A percentile compares a stretch with the other conserved stretches of the same genome.
These are phyloP conservation scores for Calonectria pseudoreteaudii DNA, from an alignment of 2,329 filamentous ascomycete genomes.

Conservation along the genomic window DNA sequence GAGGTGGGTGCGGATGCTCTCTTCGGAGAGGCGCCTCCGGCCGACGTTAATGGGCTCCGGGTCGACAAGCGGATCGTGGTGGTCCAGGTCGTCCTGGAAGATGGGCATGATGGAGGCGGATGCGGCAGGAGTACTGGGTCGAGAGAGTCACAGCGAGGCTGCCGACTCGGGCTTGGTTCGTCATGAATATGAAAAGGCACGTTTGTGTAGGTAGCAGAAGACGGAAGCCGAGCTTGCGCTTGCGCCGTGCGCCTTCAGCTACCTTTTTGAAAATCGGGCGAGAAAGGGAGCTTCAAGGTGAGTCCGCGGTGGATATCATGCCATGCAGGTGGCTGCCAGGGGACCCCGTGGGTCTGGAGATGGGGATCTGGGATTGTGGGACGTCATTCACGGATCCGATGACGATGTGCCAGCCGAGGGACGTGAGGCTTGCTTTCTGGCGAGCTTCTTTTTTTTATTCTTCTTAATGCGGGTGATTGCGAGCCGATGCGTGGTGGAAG, in stretches of 20 bases:
- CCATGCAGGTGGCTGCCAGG: slow-evolving; percentile 35
- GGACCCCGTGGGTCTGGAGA: slow-evolving; percentile 37
- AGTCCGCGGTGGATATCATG: slow-evolving; percentile 39
- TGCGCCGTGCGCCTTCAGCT: slow-evolving; percentile 19
- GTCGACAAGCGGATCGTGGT: slow-evolving; percentile 43
- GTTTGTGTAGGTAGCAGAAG: slow-evolving; percentile 14
- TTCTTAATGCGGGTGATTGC: background rate
- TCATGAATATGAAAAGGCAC: slow-evolving; percentile 36
- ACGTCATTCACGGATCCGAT: slow-evolving; percentile 45
- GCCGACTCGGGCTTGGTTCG: slow-evolving; percentile 20
- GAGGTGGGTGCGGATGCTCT: slow-evolving; percentile 70
- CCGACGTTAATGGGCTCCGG: slow-evolving; percentile 33
- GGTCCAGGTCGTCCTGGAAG: slow-evolving; percentile 64
- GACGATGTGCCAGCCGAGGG: slow-evolving; percentile 24
- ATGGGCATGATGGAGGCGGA: slow-evolving; percentile 63
- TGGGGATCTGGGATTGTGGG: slow-evolving; percentile 37
- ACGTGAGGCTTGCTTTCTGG: slow-evolving; percentile 29
- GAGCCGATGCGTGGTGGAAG: background rate
- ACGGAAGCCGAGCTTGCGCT: slow-evolving; percentile 17
- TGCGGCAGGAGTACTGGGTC: slow-evolving; percentile 22
- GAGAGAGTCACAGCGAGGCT: slow-evolving; percentile 50
- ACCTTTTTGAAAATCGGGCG: slow-evolving; percentile 6
- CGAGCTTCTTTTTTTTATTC: background rate
- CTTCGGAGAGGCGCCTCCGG: slow-evolving; percentile 61
- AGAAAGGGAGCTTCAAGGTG: slow-evolving; percentile 22